Evolutionary conservation across 2,329 filamentous ascomycete species (phyloP).

Genomic region (Claviceps spartinae): DNA sequence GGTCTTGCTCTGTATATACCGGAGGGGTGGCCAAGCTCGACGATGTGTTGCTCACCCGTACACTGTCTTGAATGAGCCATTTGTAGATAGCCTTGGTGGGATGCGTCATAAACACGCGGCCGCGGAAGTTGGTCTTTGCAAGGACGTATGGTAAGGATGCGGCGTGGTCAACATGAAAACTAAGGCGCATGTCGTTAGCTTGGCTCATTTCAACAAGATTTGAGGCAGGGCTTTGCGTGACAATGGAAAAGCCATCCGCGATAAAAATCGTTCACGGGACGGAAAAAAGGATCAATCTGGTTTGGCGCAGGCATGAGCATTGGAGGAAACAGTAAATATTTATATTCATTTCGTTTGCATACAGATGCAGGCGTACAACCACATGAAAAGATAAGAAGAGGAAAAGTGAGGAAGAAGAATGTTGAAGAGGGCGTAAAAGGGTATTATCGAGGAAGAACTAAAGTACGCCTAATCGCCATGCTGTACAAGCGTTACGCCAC

Average conservation of each 20-base stretch:
- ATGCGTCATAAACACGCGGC: conserved; percentile 97
- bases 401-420: background rate
- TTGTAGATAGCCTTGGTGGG: conserved; percentile 99
- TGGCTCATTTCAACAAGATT: background rate
- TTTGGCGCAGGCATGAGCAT: conserved; percentile 5
- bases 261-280: background rate
- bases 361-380: conserved; percentile 15
- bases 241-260: background rate
- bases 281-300: conserved; percentile 4
- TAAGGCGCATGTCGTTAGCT: conserved; percentile 5
- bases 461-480: conserved; percentile 1
- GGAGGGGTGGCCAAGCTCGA: conserved; percentile 53
- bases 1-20: conserved; percentile 90
- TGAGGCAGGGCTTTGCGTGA: background rate
- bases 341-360: conserved; percentile 23
- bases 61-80: conserved; percentile 95
- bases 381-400: conserved; percentile 1
- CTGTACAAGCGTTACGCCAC: background rate
- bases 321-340: conserved; percentile 15
- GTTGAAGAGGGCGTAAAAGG: background rate
- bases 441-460: background rate
- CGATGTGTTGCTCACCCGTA: conserved; percentile 67
- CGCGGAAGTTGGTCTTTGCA: conserved; percentile 94
- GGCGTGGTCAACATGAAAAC: conserved; percentile 98
- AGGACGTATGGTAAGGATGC: conserved; percentile 95